phyloP scores from a whole-genome alignment of 805 yeast species.

The Metschnikowia drakensbergensis region DNA sequence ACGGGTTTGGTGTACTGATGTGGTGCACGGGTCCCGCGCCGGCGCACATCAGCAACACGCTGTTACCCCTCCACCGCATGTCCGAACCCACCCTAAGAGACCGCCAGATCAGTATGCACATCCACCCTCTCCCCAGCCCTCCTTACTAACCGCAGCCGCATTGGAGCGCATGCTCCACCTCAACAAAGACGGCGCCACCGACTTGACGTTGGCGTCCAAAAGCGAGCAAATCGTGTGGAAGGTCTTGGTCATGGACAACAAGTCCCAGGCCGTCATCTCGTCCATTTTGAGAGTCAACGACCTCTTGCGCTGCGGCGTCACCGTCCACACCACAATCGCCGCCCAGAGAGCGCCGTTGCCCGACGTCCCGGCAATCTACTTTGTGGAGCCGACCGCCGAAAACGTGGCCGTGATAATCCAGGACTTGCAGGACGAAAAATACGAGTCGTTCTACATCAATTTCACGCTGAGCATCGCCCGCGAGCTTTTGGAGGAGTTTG shows the following conservation, averaged over 20 bases:
- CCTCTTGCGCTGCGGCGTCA: slow-evolving; percentile 82
- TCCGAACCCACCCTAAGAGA: slow-evolving; percentile 13
- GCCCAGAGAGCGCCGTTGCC: slow-evolving; percentile 78
- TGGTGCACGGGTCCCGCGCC: background rate
- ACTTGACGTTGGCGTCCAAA: slow-evolving; percentile 50
- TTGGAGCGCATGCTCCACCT: slow-evolving; percentile 83
- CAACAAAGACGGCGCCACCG: slow-evolving; percentile 59
- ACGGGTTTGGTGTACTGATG: background rate
- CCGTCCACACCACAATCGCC: slow-evolving; percentile 75
- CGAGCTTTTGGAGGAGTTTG: slow-evolving; percentile 80
- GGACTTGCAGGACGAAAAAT: slow-evolving; percentile 71
- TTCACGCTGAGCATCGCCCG: slow-evolving; percentile 80
- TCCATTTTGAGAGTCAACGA: slow-evolving; percentile 93
- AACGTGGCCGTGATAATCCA: slow-evolving; percentile 66
- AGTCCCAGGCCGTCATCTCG: slow-evolving; percentile 81
- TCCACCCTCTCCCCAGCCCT: background rate
- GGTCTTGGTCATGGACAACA: slow-evolving; percentile 74
- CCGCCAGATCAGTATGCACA: slow-evolving; percentile 13
- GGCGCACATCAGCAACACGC: background rate
- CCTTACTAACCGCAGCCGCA: slow-evolving; percentile 15
- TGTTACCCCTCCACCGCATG: background rate
- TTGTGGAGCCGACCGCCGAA: slow-evolving; percentile 79
- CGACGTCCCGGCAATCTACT: slow-evolving; percentile 93
- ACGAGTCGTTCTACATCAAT: slow-evolving; percentile 77
- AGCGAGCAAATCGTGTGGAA: slow-evolving; percentile 84